Evolutionary conservation across 2,329 filamentous ascomycete genomes (phyloP).

Genomic region (Hypoxylon sp.): DNA sequence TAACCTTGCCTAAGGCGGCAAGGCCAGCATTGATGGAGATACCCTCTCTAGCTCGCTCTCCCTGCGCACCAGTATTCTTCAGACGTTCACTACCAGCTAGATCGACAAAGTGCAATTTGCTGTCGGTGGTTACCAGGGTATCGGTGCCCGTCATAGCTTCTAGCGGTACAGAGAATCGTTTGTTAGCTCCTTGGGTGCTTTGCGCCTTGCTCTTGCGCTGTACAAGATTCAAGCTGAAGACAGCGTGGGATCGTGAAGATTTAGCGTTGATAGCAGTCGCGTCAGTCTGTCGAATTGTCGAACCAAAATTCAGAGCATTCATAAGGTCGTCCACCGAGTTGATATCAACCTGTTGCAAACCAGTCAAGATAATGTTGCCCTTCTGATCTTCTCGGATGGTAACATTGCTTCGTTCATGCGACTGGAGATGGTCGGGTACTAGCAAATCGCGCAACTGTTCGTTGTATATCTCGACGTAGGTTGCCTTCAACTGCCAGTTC

Average conservation of each 20-base stretch:
- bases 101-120: conserved; percentile 99
- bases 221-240: conserved; percentile 93
- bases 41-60: conserved; percentile 92
- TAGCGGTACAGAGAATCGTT: conserved; percentile 85
- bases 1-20: conserved; percentile 95
- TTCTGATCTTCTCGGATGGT: conserved; percentile 93
- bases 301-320: conserved; percentile 89
- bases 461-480: conserved; percentile 98
- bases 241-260: conserved; percentile 95
- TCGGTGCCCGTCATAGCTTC: conserved; percentile 79
- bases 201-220: conserved; percentile 75
- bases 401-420: conserved; percentile 78
- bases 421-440: conserved; percentile 75
- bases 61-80: conserved; percentile 96
- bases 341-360: conserved; percentile 85
- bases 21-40: conserved; percentile 98
- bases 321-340: conserved; percentile 92
- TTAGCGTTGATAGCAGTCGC: conserved; percentile 97
- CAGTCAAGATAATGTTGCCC: conserved; percentile 92
- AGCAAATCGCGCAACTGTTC: conserved; percentile 93
- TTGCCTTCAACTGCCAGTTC: conserved; percentile 91
- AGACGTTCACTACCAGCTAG: conserved; percentile 94
- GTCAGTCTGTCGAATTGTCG: conserved; percentile 93
- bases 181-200: conserved; percentile 70
- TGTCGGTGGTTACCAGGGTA: conserved; percentile 85